phyloP scores from a whole-genome alignment of 2,329 filamentous ascomycete species.

The Tolypocladium album region DNA sequence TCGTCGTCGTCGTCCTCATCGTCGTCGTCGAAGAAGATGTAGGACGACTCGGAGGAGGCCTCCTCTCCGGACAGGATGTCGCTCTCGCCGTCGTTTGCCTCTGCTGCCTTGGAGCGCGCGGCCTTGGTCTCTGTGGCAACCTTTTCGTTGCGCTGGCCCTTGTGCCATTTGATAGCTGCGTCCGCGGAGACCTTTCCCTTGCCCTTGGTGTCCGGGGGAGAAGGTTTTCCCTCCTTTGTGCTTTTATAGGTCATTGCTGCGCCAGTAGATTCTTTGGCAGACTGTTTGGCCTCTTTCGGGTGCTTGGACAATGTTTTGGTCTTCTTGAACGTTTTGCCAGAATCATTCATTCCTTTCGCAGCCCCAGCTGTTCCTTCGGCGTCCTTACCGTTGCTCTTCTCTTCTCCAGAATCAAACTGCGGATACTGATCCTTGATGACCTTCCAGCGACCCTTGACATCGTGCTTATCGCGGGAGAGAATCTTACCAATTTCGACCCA shows the following conservation, averaged over 20 bases:
- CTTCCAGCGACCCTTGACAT: conserved; percentile 21
- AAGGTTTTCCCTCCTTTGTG: not conserved
- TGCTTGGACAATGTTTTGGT: not conserved
- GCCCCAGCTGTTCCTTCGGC: not conserved
- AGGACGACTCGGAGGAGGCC: conserved; percentile 14
- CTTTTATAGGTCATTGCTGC: not conserved
- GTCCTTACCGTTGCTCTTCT: not conserved
- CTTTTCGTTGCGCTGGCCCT: conserved; percentile 9
- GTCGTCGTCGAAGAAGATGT: conserved; percentile 8
- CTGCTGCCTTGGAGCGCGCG: conserved; percentile 5
- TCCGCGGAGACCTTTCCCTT: conserved; percentile 3
- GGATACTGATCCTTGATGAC: conserved; percentile 14
- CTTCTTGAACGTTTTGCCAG: not conserved
- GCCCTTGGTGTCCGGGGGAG: not conserved
- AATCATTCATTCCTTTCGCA: not conserved
- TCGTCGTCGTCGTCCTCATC: not conserved
- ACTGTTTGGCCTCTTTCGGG: not conserved
- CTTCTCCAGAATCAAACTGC: not conserved
- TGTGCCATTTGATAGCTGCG: conserved; percentile 7
- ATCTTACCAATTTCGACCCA: conserved; percentile 19
- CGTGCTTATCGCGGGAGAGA: conserved; percentile 15
- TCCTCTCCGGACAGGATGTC: conserved; percentile 15
- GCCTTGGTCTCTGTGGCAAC: conserved; percentile 10
- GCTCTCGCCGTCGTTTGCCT: conserved; percentile 1
- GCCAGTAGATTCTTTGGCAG: not conserved